Percentiles rank a stretch among this genome's conserved stretches.
Evolutionary conservation across 2,329 filamentous ascomycete species (phyloP).

Genomic region (Arachnomyces sp.): DNA sequence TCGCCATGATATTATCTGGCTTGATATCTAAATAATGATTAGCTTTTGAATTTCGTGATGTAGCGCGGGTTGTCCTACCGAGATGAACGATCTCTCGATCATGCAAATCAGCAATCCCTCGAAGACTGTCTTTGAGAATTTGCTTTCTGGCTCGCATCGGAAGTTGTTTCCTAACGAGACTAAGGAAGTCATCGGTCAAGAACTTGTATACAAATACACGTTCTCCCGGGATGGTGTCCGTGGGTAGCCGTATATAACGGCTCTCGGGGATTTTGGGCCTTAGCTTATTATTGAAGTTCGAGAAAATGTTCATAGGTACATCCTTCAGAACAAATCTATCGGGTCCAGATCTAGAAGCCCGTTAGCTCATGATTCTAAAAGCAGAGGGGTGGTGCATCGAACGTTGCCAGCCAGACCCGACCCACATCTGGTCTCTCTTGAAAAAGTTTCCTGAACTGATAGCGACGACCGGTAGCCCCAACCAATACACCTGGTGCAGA

Average conservation of each 20-base stretch:
- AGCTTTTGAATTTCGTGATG: slow-evolving; percentile 1
- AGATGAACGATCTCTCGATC: slow-evolving; percentile 25
- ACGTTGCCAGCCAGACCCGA: slow-evolving; percentile 27
- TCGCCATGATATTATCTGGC: slow-evolving; percentile 30
- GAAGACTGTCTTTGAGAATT: slow-evolving; percentile 37
- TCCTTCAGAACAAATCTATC: slow-evolving; percentile 20
- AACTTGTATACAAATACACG: slow-evolving; percentile 42
- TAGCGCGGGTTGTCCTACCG: slow-evolving; percentile 12
- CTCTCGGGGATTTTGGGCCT: slow-evolving; percentile 22
- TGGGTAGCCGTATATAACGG: slow-evolving; percentile 30
- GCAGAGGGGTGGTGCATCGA: slow-evolving; percentile 8
- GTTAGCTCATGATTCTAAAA: slow-evolving; percentile 7
- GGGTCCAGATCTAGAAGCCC: slow-evolving; percentile 13
- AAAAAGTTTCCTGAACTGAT: slow-evolving; percentile 24
- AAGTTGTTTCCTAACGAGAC: slow-evolving; percentile 34
- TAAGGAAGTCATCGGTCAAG: slow-evolving; percentile 36
- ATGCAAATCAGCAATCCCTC: slow-evolving; percentile 28
- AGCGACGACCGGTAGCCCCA: slow-evolving; percentile 20
- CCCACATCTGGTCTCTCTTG: slow-evolving; percentile 25
- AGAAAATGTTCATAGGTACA: slow-evolving; percentile 19
- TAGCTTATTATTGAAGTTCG: slow-evolving; percentile 15
- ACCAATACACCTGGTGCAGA: slow-evolving; percentile 14
- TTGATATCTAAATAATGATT: slow-evolving; percentile 25
- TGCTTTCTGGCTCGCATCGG: slow-evolving; percentile 32
- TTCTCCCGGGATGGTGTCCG: slow-evolving; percentile 37